These are phyloP conservation scores for Coemansia sp. DNA, from an alignment of 192 early-diverging fungal genomes.

Conservation along the genomic window DNA sequence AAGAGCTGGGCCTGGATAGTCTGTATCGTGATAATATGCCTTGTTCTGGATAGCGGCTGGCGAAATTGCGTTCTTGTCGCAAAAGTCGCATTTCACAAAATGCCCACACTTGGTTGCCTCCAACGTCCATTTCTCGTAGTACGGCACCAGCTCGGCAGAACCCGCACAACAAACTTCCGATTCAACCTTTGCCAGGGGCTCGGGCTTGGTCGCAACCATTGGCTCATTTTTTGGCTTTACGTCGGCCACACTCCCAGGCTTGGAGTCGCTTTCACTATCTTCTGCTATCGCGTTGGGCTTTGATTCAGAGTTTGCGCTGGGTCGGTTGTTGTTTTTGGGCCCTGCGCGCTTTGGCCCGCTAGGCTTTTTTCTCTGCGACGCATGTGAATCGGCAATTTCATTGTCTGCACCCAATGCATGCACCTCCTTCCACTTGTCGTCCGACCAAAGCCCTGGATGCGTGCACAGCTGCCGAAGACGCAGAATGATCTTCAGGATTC, in stretches of 20 bases:
- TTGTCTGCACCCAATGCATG: conserved; percentile 31
- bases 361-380: neutral
- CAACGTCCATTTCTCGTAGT: conserved; percentile 18
- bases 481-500: conserved; percentile 56
- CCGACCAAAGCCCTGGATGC: conserved; percentile 59
- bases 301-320: neutral
- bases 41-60: conserved; percentile 2
- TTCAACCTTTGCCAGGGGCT: conserved; percentile 1
- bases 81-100: conserved; percentile 33
- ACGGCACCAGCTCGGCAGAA: conserved; percentile 1
- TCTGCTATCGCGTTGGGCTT: neutral
- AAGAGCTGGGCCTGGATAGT: conserved; percentile 38
- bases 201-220: neutral
- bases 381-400: conserved; percentile 11
- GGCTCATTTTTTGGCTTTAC: neutral
- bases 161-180: neutral
- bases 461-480: conserved; percentile 71
- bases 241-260: neutral
- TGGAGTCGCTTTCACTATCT: neutral
- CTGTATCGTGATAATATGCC: conserved; percentile 13
- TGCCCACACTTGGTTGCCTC: conserved; percentile 16
- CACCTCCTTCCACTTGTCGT: conserved; percentile 50
- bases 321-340: neutral
- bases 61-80: conserved; percentile 23
- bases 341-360: neutral